Evolutionary conservation across 768 basidiomycete genomes (phyloP).

Genomic region (Suillus decipiens): DNA sequence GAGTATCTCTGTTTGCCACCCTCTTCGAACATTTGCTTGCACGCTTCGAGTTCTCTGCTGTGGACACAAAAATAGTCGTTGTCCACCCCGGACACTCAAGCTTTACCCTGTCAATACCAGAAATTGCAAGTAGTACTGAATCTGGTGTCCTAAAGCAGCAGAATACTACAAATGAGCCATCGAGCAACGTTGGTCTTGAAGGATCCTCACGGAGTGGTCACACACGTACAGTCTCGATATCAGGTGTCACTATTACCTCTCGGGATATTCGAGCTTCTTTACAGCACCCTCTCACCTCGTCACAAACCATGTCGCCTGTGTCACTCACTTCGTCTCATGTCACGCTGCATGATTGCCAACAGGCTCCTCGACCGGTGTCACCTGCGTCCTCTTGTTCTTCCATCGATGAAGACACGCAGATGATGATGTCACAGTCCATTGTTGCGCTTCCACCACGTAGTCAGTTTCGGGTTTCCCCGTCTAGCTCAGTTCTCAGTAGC

Average conservation of each 20-base stretch:
- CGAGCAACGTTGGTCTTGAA: slow-evolving; percentile 11
- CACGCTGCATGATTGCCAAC: slow-evolving; percentile 12
- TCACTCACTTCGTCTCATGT: slow-evolving; percentile 22
- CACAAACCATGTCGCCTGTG: slow-evolving; percentile 28
- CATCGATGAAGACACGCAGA: slow-evolving; percentile 63
- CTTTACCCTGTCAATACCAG: slow-evolving; percentile 57
- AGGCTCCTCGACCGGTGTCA: slow-evolving; percentile 30
- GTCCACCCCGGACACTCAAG: slow-evolving; percentile 65
- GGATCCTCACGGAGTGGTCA: slow-evolving; percentile 25
- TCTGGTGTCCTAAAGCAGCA: slow-evolving; percentile 10
- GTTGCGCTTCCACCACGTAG: slow-evolving; percentile 54
- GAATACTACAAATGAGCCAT: slow-evolving; percentile 29
- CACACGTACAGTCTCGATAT: slow-evolving; percentile 53
- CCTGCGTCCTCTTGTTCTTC: slow-evolving; percentile 52
- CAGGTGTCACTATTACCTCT: slow-evolving; percentile 56
- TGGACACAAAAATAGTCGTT: slow-evolving; percentile 67
- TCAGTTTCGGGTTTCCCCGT: slow-evolving; percentile 37
- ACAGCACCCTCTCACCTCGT: slow-evolving; percentile 22
- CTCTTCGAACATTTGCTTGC: slow-evolving; percentile 79
- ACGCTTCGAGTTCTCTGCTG: slow-evolving; percentile 75
- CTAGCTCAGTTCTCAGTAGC: slow-evolving; percentile 57
- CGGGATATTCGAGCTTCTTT: slow-evolving; percentile 39
- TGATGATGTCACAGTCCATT: slow-evolving; percentile 77
- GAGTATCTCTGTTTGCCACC: slow-evolving; percentile 78
- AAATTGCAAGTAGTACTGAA: slow-evolving; percentile 60